Base-by-base conservation (phyloP, 2,329 filamentous ascomycete species). In the Talaromyces funiculosus region DNA sequence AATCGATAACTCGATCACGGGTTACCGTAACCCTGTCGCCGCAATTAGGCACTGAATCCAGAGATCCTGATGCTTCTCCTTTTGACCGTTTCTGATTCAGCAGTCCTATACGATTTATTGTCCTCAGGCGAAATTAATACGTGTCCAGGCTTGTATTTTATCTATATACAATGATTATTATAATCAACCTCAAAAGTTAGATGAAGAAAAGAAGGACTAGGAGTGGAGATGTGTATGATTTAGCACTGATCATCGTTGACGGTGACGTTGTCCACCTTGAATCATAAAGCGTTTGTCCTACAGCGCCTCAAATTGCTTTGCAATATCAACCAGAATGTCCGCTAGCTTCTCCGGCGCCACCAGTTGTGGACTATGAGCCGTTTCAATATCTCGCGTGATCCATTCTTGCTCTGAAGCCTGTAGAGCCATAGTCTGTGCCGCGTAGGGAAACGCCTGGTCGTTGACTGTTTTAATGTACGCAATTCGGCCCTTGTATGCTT, bases 361-460 rank as follows among this genome's bases (percentile, higher is more conserved):
- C 1, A 56, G 33, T 26, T 60, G 59, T 18, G 42, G 40, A n/a
- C 59, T 60, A 26, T 60, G 58, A 2, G 40, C 22, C n/a, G 59
- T 60, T 24, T 60, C 51, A 42, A 60, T 55, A 6, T 60, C 53
- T 12, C 59, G 37, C 5, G 53, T 60, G 35, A 56, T 56, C 59
- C 59, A 60, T 14, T 60, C 42, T 18, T 55, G 20, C 14, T 53
- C 59, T 7, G 40, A 51, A 38, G 59, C 59, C 33, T 60, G 24
- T 42, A 60, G 7, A 42, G 56, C 51, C 51, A 56, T 56, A 3
- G 16, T 6, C 31, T 60, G 58, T 29, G 58, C 51, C n/a, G 20
- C 26, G 42, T 60, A 60, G 9, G 58, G 58, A 4, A 60, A 22
- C 14, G 58, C 51, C 4, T 22, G 31, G n/a, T 56, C 53, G 18